Evolutionary conservation across 2,329 filamentous ascomycete species (phyloP).

Genomic region (Sclerotinia subarctica): DNA sequence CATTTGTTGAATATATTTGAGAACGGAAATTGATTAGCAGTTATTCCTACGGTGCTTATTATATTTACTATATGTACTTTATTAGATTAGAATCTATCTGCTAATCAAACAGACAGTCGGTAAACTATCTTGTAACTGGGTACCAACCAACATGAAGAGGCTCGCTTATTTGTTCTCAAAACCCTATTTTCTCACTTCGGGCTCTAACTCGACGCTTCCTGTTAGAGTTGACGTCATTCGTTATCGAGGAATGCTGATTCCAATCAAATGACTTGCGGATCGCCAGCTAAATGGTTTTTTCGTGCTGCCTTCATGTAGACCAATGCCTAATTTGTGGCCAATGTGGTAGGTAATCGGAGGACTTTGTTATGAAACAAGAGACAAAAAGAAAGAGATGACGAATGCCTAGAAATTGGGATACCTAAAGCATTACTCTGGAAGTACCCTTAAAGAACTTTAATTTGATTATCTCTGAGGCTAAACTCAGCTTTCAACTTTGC

Average conservation of each 20-base stretch:
- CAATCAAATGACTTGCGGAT: too few species aligned
- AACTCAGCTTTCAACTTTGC: too few species aligned
- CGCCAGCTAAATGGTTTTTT: too few species aligned
- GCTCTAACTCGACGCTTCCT: background rate
- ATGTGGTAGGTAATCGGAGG: background rate
- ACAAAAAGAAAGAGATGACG: background rate
- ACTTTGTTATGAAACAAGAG: background rate
- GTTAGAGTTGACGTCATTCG: background rate
- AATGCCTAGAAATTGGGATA: background rate
- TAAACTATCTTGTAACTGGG: background rate
- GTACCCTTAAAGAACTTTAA: too few species aligned
- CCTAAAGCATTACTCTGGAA: too few species aligned
- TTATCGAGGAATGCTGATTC: background rate
- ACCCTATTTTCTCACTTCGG: background rate
- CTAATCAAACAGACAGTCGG: background rate
- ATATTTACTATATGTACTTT: background rate
- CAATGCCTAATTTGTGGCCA: background rate
- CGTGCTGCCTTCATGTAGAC: background rate
- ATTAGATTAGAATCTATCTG: background rate
- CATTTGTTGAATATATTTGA: conserved; percentile 34
- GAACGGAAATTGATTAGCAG: background rate
- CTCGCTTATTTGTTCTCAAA: background rate
- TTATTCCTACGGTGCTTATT: too few species aligned
- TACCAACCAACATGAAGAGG: background rate
- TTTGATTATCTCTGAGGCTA: too few species aligned